These are phyloP conservation scores for Neurospora pannonica DNA, from an alignment of 495 filamentous ascomycete species.

Conservation along the genomic window DNA sequence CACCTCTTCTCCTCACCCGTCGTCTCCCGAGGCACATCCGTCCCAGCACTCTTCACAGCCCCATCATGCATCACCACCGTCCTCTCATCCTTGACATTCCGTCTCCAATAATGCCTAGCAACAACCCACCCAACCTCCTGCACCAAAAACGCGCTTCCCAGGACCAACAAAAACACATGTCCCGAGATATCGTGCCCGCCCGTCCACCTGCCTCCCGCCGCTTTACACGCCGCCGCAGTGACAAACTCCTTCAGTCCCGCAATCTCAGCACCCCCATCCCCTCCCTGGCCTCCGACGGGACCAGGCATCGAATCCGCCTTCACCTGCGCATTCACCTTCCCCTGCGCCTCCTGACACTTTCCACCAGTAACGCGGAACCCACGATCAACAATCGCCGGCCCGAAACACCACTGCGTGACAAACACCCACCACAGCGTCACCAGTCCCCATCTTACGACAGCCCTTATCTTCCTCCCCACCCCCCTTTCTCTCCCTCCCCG, in stretches of 20 bases:
- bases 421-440: constrained; percentile 67
- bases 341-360: constrained; percentile 49
- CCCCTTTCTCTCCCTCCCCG: background rate
- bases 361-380: constrained; percentile 76
- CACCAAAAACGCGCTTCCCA: constrained; percentile 68
- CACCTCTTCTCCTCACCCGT: constrained; percentile 10
- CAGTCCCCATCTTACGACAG: constrained; percentile 54
- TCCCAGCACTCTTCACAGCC: constrained; percentile 40
- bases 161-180: constrained; percentile 85
- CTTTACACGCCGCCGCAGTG: constrained; percentile 73
- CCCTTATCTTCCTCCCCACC: constrained; percentile 32
- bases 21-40: constrained; percentile 12
- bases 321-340: constrained; percentile 14
- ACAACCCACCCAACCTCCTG: constrained; percentile 67
- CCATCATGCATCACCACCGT: constrained; percentile 52
- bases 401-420: constrained; percentile 95
- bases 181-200: constrained; percentile 92
- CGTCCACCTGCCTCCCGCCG: constrained; percentile 69
- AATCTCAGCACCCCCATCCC: background rate
- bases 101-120: constrained; percentile 22
- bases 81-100: constrained; percentile 40
- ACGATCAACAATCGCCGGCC: constrained; percentile 78
- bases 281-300: background rate
- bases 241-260: constrained; percentile 41
- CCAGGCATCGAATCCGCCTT: background rate